These are phyloP conservation scores for Fusarium goolgardi DNA, from an alignment of 2,329 filamentous ascomycete species.

Conservation along the genomic window DNA sequence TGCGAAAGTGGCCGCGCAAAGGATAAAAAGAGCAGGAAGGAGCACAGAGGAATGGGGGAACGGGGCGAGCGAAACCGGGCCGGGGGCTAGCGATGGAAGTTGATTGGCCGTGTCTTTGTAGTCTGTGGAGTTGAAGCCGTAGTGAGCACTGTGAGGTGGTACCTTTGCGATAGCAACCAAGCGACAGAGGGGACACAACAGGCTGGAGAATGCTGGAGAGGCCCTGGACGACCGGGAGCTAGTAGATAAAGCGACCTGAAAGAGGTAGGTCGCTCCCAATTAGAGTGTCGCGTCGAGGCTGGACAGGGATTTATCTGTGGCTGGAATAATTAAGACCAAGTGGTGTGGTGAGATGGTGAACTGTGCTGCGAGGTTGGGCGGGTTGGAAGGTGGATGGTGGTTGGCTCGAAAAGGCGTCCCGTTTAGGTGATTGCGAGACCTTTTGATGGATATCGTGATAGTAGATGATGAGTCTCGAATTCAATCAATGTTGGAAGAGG, in stretches of 20 bases:
- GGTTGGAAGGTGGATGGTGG: slow-evolving; percentile 22
- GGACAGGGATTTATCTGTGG: slow-evolving; percentile 37
- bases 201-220: slow-evolving; percentile 34
- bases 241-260: slow-evolving; percentile 32
- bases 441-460: slow-evolving; percentile 16
- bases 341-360: slow-evolving; percentile 22
- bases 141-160: slow-evolving; percentile 44
- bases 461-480: neutral
- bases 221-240: slow-evolving; percentile 24
- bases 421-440: slow-evolving; percentile 25
- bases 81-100: slow-evolving; percentile 12
- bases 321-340: slow-evolving; percentile 22
- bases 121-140: slow-evolving; percentile 31
- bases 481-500: neutral
- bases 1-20: slow-evolving; percentile 38
- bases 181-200: slow-evolving; percentile 9
- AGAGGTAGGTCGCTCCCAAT: slow-evolving; percentile 34
- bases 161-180: slow-evolving; percentile 28
- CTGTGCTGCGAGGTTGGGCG: slow-evolving; percentile 24
- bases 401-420: slow-evolving; percentile 28
- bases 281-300: slow-evolving; percentile 20
- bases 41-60: slow-evolving; percentile 38
- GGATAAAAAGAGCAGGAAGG: slow-evolving; percentile 39
- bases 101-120: slow-evolving; percentile 21
- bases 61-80: slow-evolving; percentile 33